Evolutionary conservation across 306 rosid genomes (phyloP), one percentile per base, ranked within the genome.

Genomic region (Quercus ilex): DNA sequence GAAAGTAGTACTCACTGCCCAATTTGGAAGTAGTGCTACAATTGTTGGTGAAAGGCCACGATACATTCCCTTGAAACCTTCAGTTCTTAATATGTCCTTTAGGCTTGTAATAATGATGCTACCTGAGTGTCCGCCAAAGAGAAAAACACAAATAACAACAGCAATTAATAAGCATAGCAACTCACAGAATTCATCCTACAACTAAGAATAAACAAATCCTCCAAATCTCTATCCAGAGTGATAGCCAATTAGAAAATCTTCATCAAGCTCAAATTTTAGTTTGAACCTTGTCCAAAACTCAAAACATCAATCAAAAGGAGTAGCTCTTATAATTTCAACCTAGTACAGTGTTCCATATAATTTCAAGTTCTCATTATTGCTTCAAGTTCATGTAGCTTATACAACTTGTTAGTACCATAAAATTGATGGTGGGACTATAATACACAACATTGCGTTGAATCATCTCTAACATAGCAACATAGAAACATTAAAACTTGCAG

Each of bases 31-130:
- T 77, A 92, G 83, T 10, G 99, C 99, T n/a, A 95, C 73, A 81
- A 95, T 78, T 69, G 97, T 95, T 30, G 99, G 99, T 52, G 99
- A 91, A 83, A 95, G 99, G 76, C 99, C 99, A 53, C 97, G 93
- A 84, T 93, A 95, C 93, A 95, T 25, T 77, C 99, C 99, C 89
- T 83, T 84, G 74, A 93, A 77, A 81, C 99, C 99, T 82, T 95
- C 98, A 4, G 88, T 84, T 85, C 83, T 91, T 74, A 91, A 69
- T 78, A 95, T 91, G 79, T 93, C 76, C 80, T 83, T 83, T 83
- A 95, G 85, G 83, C 98, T 89, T 14, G 89, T 73, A 80, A 93
- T 10, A 76, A 95, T 95, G 65, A 95, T 73, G 86, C 96, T 93
- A 81, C 98, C 97, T 93, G 84, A 79, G 83, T 79, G 76, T 53